Base-by-base conservation (phyloP, 192 early-diverging fungal genomes). In the Lobosporangium transversale region DNA sequence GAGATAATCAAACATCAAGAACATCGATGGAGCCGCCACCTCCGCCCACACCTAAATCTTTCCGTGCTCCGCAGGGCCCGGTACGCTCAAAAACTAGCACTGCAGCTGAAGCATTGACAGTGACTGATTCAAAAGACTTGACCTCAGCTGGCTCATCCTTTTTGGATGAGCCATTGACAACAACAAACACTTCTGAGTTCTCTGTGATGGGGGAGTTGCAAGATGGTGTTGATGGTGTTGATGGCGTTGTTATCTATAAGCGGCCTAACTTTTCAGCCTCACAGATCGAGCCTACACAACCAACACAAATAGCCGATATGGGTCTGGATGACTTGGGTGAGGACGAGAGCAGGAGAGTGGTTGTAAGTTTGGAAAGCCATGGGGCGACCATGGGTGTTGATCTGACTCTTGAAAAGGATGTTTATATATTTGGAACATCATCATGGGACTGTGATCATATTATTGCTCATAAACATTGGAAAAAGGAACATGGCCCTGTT, bases 381-480 rank as follows among this genome's bases (percentile, higher is more conserved):
- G 49, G 43, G 0, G 7, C 50, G 4, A 74, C 62, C 30, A 33
- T 65, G 37, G 14, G 29, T 29, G 10, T 11, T 0, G 48, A 59
- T 6, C 45, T 74, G 29, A 26, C 12, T 35, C 23, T 18, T 4
- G 40, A 53, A 1, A 31, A 42, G 26, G 35, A n/a, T 23, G 24
- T 27, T 14, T 59, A 59, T 23, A 12, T 44, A 4, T 59, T 74
- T 31, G 70, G 70, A 12, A 74, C 49, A 5, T 36, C 56, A 2
- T 36, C 56, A 2, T 1, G 11, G 4, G 49, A 59, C 4, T 65
- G 61, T 36, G 62, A 74, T 27, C 33, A 49, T 6, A 64, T 53
- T 12, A 65, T 74, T 26, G 43, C 8, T 17, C 55, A 59, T 30
- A 11, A 3, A 0, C 70, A 74, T 45, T 74, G 70, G 70, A 7